Evolutionary conservation across 768 basidiomycete species (phyloP).

Genomic region (Termitomyces sp.): DNA sequence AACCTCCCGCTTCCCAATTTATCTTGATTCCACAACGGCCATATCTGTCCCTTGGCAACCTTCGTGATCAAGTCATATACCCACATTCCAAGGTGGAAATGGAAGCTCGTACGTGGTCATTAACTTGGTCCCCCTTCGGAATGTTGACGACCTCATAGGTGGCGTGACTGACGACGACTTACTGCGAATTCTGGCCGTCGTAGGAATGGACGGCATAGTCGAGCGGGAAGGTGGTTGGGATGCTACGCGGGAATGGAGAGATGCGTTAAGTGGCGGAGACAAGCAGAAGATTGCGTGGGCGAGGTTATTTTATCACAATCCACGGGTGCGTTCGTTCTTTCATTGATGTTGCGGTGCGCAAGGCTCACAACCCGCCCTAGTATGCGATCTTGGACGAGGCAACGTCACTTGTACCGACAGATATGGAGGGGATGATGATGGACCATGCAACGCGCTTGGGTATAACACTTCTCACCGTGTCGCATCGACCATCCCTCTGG

Average conservation of each 20-base stretch:
- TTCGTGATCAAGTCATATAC: conserved; percentile 96
- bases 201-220: conserved; percentile 85
- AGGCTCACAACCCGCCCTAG: conserved; percentile 36
- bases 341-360: neutral
- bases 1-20: conserved; percentile 86
- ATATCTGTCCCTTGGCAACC: conserved; percentile 89
- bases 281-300: conserved; percentile 99
- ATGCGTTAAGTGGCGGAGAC: conserved; percentile 90
- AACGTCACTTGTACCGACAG: conserved; percentile 89
- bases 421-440: conserved; percentile 95
- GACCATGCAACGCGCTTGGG: conserved; percentile 83
- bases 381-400: conserved; percentile 98
- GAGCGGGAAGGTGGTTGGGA: conserved; percentile 98
- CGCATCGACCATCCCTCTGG: conserved; percentile 93
- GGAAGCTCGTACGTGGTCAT: conserved; percentile 57
- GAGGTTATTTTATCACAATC: conserved; percentile 90
- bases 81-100: conserved; percentile 84
- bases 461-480: conserved; percentile 93
- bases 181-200: conserved; percentile 64
- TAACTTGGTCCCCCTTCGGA: neutral
- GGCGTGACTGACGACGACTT: conserved; percentile 77
- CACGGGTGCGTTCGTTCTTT: conserved; percentile 59
- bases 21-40: conserved; percentile 96
- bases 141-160: conserved; percentile 35
- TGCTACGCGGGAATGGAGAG: conserved; percentile 86